These are phyloP conservation scores for Echinosophora koreensis DNA, from an alignment of 306 rosid genomes.

Conservation along the genomic window DNA sequence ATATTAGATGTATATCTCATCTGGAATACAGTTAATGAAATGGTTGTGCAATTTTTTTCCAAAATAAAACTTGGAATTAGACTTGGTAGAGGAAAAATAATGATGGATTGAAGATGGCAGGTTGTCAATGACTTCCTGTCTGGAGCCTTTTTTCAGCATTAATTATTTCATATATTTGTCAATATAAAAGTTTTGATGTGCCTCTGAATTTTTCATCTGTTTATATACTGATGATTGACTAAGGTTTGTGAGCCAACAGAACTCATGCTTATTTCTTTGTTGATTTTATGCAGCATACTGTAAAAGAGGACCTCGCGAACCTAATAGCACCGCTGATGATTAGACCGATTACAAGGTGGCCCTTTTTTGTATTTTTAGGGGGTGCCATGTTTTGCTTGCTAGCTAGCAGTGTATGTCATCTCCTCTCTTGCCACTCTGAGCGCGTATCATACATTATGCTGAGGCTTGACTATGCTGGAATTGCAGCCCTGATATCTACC, in stretches of 20 bases:
- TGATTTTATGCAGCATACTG: constrained; percentile 64
- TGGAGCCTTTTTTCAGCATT: not conserved
- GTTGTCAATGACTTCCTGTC: constrained; percentile 31
- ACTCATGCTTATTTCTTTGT: constrained; percentile 42
- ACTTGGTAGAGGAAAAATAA: constrained; percentile 14
- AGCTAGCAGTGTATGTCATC: constrained; percentile 93
- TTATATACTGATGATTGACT: constrained; percentile 35
- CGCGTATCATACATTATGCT: constrained; percentile 87
- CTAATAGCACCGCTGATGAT: constrained; percentile 76
- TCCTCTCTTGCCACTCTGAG: constrained; percentile 90
- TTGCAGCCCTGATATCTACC: constrained; percentile 93
- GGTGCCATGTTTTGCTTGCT: constrained; percentile 99
- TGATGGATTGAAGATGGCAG: constrained; percentile 30
- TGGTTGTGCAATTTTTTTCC: not conserved
- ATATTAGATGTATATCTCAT: constrained; percentile 18
- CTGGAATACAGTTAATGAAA: not conserved
- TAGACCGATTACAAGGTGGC: constrained; percentile 96
- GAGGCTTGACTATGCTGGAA: constrained; percentile 98
- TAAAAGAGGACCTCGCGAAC: constrained; percentile 85
- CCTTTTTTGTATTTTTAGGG: constrained; percentile 88
- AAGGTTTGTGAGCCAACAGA: constrained; percentile 27
- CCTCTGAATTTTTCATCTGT: constrained; percentile 7
- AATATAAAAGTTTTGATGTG: not conserved
- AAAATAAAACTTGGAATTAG: not conserved
- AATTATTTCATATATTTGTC: constrained; percentile 18